Conservation (phyloP, 306 rosid species). For the Pyrus bretschneideri region DNA sequence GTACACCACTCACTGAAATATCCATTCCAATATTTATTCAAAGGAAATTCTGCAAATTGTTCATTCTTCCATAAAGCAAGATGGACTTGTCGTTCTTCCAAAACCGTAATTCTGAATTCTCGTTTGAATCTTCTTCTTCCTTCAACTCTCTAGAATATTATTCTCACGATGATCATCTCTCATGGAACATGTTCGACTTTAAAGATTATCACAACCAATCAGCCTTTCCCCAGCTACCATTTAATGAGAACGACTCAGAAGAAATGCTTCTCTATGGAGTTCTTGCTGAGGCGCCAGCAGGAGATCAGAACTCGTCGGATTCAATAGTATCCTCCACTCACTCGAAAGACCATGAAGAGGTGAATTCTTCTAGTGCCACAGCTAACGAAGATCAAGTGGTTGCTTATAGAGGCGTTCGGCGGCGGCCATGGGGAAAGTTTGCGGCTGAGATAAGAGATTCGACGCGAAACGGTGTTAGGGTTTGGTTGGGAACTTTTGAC, state of each 20-base stretch:
- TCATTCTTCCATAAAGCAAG: background rate
- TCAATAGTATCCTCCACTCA: background rate
- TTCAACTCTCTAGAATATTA: slow-evolving; percentile 4
- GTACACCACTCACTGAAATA: background rate
- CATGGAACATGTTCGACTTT: background rate
- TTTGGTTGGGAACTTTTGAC: slow-evolving; percentile 75
- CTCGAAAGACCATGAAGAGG: slow-evolving; percentile 25
- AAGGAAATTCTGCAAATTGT: background rate
- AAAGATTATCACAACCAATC: background rate
- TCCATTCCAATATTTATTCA: background rate
- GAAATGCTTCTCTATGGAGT: slow-evolving; percentile 54
- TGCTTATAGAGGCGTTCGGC: slow-evolving; percentile 48
- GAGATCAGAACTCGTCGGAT: background rate
- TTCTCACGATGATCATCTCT: background rate
- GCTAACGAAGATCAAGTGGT: background rate
- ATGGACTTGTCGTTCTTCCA: slow-evolving; percentile 14
- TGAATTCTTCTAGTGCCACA: slow-evolving; percentile 21
- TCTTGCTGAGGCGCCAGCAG: slow-evolving; percentile 14
- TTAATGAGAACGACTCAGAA: slow-evolving; percentile 52
- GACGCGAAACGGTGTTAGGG: slow-evolving; percentile 47
- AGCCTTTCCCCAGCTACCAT: slow-evolving; percentile 28
- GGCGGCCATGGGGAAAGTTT: slow-evolving; percentile 68
- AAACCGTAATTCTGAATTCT: slow-evolving; percentile 15
- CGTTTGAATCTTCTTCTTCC: slow-evolving; percentile 8
- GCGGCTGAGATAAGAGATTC: slow-evolving; percentile 77